Conservation (phyloP, 1,284 basidiomycete genomes). For the Fomitiporia mediterranea region DNA sequence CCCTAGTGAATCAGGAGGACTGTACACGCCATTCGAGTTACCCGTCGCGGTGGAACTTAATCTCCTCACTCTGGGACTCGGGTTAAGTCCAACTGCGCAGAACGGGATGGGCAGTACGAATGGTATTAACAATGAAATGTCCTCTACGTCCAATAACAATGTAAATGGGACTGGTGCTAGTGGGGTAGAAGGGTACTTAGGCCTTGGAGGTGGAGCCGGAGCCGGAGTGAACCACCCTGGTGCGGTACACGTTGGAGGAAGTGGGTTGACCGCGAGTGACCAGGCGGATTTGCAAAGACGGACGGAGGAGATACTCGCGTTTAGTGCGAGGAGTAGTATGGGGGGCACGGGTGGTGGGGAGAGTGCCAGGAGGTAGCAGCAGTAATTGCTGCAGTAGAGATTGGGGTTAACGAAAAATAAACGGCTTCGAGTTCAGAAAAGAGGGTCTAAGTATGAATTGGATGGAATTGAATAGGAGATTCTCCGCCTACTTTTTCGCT, state of each 20-base stretch:
- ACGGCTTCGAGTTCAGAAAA: too few relatives aligned
- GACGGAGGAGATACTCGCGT: conserved; percentile 19
- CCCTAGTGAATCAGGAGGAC: conserved; percentile 15
- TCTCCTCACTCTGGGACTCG: conserved; percentile 2
- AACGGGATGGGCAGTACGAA: not conserved
- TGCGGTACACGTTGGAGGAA: not conserved
- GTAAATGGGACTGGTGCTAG: not conserved
- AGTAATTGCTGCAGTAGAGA: not conserved
- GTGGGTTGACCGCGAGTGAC: conserved; percentile 12
- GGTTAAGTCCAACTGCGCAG: too few relatives aligned
- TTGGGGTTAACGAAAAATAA: not conserved
- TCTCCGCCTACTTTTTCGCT: too few relatives aligned
- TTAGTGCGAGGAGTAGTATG: conserved; percentile 15
- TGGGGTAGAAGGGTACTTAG: not conserved
- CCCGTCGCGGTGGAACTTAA: conserved; percentile 11
- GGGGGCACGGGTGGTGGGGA: conserved; percentile 7
- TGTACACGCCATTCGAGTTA: conserved; percentile 17
- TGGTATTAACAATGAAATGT: not conserved
- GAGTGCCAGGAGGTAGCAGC: not conserved
- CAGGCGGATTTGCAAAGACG: conserved; percentile 18
- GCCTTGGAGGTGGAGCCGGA: not conserved
- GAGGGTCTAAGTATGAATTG: too few relatives aligned
- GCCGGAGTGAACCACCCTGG: not conserved
- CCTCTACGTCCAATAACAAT: not conserved
- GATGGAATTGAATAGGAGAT: too few relatives aligned